These are phyloP conservation scores for Pterocarpus santalinus DNA, from an alignment of 306 rosid species.

Conservation along the genomic window DNA sequence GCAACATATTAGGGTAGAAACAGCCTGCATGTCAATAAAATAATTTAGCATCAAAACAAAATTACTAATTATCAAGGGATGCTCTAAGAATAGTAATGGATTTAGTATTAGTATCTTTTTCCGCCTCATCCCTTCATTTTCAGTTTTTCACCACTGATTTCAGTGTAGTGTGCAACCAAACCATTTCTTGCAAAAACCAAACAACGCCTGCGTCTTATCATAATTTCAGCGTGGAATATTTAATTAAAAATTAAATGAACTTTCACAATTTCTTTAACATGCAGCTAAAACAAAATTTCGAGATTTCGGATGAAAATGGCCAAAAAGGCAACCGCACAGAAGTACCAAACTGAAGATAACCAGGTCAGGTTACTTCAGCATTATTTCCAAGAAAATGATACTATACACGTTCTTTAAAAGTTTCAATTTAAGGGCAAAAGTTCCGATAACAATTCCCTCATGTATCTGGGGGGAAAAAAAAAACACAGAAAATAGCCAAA, in stretches of 20 bases:
- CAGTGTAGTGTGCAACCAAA: not conserved
- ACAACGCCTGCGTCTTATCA: too few species aligned
- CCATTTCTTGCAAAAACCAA: not conserved
- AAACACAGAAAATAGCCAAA: constrained; percentile 17
- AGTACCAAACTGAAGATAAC: not conserved
- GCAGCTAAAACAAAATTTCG: not conserved
- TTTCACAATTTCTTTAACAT: not conserved
- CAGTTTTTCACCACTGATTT: not conserved
- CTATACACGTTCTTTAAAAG: not conserved
- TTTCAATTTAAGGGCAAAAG: constrained; percentile 23
- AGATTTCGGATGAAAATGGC: not conserved
- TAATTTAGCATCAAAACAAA: too few species aligned
- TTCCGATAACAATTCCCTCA: not conserved
- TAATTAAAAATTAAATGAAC: not conserved
- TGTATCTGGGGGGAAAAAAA: not conserved
- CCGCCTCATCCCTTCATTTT: too few species aligned
- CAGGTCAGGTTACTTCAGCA: not conserved
- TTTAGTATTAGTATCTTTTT: too few species aligned
- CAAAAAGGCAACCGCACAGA: not conserved
- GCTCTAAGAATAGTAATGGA: too few species aligned
- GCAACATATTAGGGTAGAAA: too few species aligned
- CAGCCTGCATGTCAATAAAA: too few species aligned
- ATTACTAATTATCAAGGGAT: too few species aligned
- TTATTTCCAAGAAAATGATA: not conserved
- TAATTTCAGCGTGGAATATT: not conserved